These are phyloP conservation scores for Cordyceps cateniannulata DNA, from an alignment of 2,329 filamentous ascomycete species.

Conservation along the genomic window DNA sequence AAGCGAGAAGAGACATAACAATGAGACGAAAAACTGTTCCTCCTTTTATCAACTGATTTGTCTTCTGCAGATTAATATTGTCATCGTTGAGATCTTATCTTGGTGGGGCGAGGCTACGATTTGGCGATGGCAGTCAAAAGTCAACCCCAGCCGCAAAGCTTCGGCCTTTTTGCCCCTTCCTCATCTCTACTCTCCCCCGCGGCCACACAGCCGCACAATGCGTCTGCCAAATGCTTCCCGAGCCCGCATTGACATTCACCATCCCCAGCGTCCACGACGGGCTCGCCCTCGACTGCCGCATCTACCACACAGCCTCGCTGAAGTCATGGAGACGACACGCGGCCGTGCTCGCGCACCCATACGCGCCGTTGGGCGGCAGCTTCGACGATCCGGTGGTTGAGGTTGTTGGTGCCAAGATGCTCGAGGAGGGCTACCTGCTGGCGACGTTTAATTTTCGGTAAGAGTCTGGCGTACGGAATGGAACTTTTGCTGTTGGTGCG, in stretches of 20 bases:
- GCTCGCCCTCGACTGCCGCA: slow-evolving; percentile 67
- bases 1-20: too few species aligned
- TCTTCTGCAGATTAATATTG: too few species aligned
- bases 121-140: neutral
- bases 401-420: slow-evolving; percentile 55
- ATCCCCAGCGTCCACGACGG: slow-evolving; percentile 82
- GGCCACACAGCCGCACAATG: slow-evolving; percentile 13
- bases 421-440: slow-evolving; percentile 68
- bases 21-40: too few species aligned
- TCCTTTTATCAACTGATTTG: too few species aligned
- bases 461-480: slow-evolving; percentile 6
- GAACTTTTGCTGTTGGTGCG: neutral
- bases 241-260: slow-evolving; percentile 59
- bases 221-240: slow-evolving; percentile 42
- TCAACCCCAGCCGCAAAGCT: neutral
- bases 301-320: slow-evolving; percentile 62
- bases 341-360: slow-evolving; percentile 78
- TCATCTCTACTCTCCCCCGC: neutral
- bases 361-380: slow-evolving; percentile 77
- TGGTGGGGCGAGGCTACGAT: neutral
- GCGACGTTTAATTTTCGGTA: slow-evolving; percentile 91
- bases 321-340: slow-evolving; percentile 37
- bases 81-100: too few species aligned
- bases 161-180: neutral
- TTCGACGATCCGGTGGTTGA: slow-evolving; percentile 77